A percentile compares a stretch with the other conserved stretches of the same genome.
Evolutionary conservation across 768 basidiomycete species (phyloP).

Genomic region (Tephrocybe sp.): DNA sequence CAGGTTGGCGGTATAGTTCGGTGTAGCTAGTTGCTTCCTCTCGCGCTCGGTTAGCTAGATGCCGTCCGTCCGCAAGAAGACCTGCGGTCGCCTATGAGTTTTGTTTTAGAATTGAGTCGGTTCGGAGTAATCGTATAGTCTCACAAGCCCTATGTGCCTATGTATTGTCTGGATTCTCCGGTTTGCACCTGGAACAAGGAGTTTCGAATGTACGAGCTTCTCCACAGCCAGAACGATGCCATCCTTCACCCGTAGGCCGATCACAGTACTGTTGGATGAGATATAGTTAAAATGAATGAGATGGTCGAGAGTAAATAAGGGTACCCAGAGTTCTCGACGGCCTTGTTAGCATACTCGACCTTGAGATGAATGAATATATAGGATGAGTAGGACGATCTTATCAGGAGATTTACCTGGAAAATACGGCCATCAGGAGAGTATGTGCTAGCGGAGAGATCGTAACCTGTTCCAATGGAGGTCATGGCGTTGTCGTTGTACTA

Average conservation of each 20-base stretch:
- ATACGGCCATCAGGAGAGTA: slow-evolving; percentile 98
- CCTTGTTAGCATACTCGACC: slow-evolving; percentile 99
- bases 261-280: slow-evolving; percentile 71
- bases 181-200: slow-evolving; percentile 90
- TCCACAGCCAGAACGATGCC: slow-evolving; percentile 96
- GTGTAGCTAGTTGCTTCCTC: slow-evolving; percentile 79
- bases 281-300: neutral
- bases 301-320: slow-evolving; percentile 13
- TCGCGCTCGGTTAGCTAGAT: slow-evolving; percentile 78
- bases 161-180: slow-evolving; percentile 92
- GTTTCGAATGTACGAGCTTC: slow-evolving; percentile 94
- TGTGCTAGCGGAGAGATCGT: slow-evolving; percentile 92
- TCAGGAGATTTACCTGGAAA: slow-evolving; percentile 69
- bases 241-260: slow-evolving; percentile 92
- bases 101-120: neutral
- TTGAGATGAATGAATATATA: slow-evolving; percentile 27
- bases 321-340: slow-evolving; percentile 97
- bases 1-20: slow-evolving; percentile 67
- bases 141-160: slow-evolving; percentile 88
- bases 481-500: slow-evolving; percentile 40
- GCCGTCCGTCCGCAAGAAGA: slow-evolving; percentile 89
- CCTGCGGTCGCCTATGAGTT: slow-evolving; percentile 83
- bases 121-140: slow-evolving; percentile 12
- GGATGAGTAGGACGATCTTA: neutral
- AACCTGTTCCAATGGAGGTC: slow-evolving; percentile 99